Evolutionary conservation across 2,329 filamentous ascomycete species (phyloP).

Genomic region (Stagonosporopsis chrysanthemi): DNA sequence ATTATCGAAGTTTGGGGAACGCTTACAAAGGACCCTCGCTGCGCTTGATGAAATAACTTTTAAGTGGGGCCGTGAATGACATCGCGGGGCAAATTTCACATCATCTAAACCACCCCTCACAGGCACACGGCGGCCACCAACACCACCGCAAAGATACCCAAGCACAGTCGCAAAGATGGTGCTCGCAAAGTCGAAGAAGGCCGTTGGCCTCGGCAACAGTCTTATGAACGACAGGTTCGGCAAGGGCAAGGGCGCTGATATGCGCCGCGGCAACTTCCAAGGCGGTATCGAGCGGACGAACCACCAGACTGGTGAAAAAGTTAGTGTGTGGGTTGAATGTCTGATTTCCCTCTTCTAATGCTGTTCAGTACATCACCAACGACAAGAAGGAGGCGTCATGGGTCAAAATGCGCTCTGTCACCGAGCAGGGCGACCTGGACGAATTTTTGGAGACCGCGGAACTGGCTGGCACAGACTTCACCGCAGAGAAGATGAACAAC

Average conservation of each 20-base stretch:
- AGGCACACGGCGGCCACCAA: conserved; percentile 24
- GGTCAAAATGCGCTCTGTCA: conserved; percentile 99
- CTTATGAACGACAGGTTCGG: conserved; percentile 99
- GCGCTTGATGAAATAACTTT: conserved; percentile 53
- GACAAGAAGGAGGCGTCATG: conserved; percentile 89
- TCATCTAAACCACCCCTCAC: conserved; percentile 28
- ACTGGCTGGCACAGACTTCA: conserved; percentile 97
- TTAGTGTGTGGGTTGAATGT: conserved; percentile 42
- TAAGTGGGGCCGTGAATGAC: conserved; percentile 70
- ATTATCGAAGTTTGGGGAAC: conserved; percentile 35
- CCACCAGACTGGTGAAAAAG: conserved; percentile 78
- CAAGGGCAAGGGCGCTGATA: conserved; percentile 84
- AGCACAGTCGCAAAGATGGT: conserved; percentile 62
- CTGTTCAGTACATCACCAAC: conserved; percentile 81
- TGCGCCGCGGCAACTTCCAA: conserved; percentile 73
- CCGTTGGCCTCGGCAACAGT: conserved; percentile 92
- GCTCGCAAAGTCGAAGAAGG: conserved; percentile 91
- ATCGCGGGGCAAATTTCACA: conserved; percentile 37
- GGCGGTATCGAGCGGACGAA: conserved; percentile 74
- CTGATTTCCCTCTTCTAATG: conserved; percentile 33
- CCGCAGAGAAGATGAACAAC: conserved; percentile 98
- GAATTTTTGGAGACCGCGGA: conserved; percentile 97
- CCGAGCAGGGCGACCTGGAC: conserved; percentile 93
- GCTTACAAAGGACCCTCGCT: conserved; percentile 42
- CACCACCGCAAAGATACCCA: conserved; percentile 24